These are phyloP conservation scores for Zelopaecilomyces penicillatus DNA, from an alignment of 2,329 filamentous ascomycete genomes.

Conservation along the genomic window DNA sequence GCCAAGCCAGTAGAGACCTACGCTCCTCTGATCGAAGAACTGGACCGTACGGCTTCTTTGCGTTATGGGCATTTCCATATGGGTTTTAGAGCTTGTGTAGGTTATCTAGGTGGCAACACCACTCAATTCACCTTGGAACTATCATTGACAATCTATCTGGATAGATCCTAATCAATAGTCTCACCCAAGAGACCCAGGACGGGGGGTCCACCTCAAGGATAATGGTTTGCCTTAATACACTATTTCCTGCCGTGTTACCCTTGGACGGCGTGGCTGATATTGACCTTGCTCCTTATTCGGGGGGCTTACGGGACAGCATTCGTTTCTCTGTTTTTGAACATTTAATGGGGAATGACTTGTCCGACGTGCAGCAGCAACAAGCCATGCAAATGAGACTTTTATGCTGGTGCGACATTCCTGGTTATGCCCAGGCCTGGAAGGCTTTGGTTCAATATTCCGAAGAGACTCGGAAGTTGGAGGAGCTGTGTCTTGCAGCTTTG, in stretches of 20 bases:
- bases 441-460: conserved; percentile 23
- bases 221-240: conserved; percentile 28
- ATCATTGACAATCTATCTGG: neutral
- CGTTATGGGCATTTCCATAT: conserved; percentile 24
- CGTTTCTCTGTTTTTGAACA: conserved; percentile 27
- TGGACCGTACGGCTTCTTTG: conserved; percentile 19
- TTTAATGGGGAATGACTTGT: conserved; percentile 19
- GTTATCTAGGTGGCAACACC: conserved; percentile 2
- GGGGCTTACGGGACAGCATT: conserved; percentile 25
- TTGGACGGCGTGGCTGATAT: conserved; percentile 15
- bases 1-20: conserved; percentile 8
- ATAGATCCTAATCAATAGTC: conserved; percentile 20
- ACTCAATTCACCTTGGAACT: neutral
- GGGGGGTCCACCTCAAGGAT: conserved; percentile 14
- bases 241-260: conserved; percentile 22
- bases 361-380: conserved; percentile 13
- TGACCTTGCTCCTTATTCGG: conserved; percentile 21
- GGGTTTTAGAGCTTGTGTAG: conserved; percentile 25
- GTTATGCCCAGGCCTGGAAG: conserved; percentile 20
- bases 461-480: conserved; percentile 26
- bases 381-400: conserved; percentile 23
- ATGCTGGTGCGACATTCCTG: conserved; percentile 24
- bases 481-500: conserved; percentile 19
- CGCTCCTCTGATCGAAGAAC: conserved; percentile 18
- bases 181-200: conserved; percentile 8